A percentile compares a stretch with the other conserved stretches of the same genome.
These are phyloP conservation scores for Rhododendron henanense DNA, from an alignment of 148 eudicot genomes.

Conservation along the genomic window DNA sequence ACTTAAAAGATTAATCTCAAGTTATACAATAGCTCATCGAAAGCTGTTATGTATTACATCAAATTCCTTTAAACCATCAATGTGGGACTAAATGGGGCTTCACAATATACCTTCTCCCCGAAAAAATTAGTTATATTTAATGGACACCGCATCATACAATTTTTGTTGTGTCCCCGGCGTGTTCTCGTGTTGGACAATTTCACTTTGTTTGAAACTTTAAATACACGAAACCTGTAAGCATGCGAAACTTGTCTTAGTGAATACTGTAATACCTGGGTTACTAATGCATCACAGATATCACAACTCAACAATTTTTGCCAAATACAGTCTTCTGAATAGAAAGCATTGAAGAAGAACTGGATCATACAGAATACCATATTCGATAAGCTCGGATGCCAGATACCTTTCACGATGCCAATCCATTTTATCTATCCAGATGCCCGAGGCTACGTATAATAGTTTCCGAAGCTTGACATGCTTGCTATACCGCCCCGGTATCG, in stretches of 20 bases:
- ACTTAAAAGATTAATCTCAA: too few species aligned
- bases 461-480: not conserved
- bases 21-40: too few species aligned
- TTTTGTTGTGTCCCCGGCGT: too few species aligned
- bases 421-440: not conserved
- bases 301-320: not conserved
- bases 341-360: not conserved
- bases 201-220: too few species aligned
- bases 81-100: too few species aligned
- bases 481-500: not conserved
- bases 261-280: not conserved
- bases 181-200: too few species aligned
- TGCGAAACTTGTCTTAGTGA: not conserved
- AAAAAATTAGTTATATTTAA: too few species aligned
- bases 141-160: too few species aligned
- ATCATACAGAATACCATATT: not conserved
- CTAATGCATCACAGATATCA: not conserved
- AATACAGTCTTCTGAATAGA: not conserved
- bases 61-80: too few species aligned
- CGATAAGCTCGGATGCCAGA: not conserved
- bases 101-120: too few species aligned
- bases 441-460: not conserved
- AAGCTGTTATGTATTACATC: too few species aligned
- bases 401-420: not conserved
- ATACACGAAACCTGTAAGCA: too few species aligned